Percentiles rank a stretch among this genome's conserved stretches.
Conservation (phyloP, 1,284 basidiomycete genomes). For the Vanrija sp. region DNA sequence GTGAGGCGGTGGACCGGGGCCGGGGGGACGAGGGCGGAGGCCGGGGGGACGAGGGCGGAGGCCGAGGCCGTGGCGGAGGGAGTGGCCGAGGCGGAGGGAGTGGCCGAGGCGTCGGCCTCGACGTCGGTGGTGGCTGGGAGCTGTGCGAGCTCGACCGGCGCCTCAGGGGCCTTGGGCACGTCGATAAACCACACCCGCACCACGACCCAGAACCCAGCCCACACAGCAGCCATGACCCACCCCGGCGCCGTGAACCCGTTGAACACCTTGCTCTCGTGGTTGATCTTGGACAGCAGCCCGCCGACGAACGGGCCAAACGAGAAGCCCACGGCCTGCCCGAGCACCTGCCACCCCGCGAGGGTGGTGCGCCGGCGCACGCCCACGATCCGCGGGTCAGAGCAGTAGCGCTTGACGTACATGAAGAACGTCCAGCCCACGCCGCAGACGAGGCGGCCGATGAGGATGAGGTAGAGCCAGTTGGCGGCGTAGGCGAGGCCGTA, state of each 20-base stretch:
- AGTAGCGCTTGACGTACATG: conserved; percentile 12
- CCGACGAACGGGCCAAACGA: conserved; percentile 8
- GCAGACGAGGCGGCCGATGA: conserved; percentile 5
- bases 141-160: neutral
- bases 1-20: neutral
- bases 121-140: neutral
- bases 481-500: conserved; percentile 8
- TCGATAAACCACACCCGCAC: conserved; percentile 1
- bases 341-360: conserved; percentile 10
- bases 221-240: conserved; percentile 6
- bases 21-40: neutral
- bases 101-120: neutral
- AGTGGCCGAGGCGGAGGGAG: neutral
- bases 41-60: neutral
- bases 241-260: conserved; percentile 9
- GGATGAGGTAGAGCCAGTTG: conserved; percentile 7
- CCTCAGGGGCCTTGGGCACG: neutral
- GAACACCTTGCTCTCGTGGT: neutral
- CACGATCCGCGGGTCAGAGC: conserved; percentile 6
- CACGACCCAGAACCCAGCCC: conserved; percentile 2
- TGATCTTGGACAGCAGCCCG: conserved; percentile 9
- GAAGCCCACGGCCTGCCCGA: conserved; percentile 7
- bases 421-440: conserved; percentile 8
- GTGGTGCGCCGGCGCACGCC: conserved; percentile 8
- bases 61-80: neutral